phyloP scores from a whole-genome alignment of 805 yeast genomes.

The Ogataea nitratoaversa region DNA sequence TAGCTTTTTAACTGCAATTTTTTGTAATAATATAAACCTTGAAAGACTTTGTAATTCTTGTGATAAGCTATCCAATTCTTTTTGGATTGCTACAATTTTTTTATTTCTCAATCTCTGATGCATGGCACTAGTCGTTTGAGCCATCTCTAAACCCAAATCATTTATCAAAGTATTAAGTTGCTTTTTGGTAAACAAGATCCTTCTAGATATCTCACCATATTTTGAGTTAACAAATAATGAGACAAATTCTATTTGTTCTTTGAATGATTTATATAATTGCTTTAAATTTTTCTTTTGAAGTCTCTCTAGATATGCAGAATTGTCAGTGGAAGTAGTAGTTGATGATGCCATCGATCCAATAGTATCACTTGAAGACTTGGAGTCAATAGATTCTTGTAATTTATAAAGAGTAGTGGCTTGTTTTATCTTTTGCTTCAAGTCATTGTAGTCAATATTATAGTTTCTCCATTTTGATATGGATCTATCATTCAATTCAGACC shows the following conservation, averaged over 20 bases:
- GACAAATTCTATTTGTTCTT: conserved; percentile 57
- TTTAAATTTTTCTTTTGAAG: conserved; percentile 22
- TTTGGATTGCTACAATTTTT: conserved; percentile 24
- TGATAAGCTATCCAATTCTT: conserved; percentile 40
- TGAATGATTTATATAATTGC: conserved; percentile 39
- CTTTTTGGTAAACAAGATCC: conserved; percentile 28
- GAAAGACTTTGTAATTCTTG: conserved; percentile 58
- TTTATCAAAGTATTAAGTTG: conserved; percentile 26
- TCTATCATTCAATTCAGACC: conserved; percentile 64
- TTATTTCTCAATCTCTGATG: conserved; percentile 20
- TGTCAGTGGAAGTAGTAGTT: conserved; percentile 1
- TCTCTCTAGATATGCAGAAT: conserved; percentile 10
- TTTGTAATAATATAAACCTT: conserved; percentile 69
- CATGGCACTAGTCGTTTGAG: conserved; percentile 4
- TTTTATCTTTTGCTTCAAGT: conserved; percentile 62
- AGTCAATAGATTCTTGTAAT: conserved; percentile 6
- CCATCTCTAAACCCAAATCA: conserved; percentile 5
- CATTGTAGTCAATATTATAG: conserved; percentile 80
- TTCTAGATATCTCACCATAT: conserved; percentile 61
- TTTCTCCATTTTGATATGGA: conserved; percentile 87
- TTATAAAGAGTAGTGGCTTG: conserved; percentile 40
- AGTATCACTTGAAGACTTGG: conserved; percentile 14
- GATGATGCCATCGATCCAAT: conserved; percentile 5
- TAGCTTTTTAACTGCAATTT: conserved; percentile 67
- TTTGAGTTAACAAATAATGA: conserved; percentile 64